Evolutionary conservation across 2,329 filamentous ascomycete species (phyloP).

Genomic region (Rhinocladiella mackenziei): DNA sequence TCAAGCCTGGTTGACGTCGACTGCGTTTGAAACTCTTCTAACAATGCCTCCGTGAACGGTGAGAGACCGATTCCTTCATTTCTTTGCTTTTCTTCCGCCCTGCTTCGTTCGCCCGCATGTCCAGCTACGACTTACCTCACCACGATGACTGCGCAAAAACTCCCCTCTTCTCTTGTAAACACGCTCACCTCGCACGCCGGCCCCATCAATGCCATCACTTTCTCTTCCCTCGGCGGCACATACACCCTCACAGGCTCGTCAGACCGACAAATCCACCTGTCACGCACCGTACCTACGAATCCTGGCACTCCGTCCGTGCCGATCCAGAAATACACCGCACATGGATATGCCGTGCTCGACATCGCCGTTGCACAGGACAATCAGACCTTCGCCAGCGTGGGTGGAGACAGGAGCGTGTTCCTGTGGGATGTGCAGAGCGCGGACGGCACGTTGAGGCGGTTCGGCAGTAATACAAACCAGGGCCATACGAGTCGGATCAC

Average conservation of each 20-base stretch:
- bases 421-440: conserved; percentile 89
- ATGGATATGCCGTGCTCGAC: conserved; percentile 88
- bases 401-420: conserved; percentile 87
- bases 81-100: no score
- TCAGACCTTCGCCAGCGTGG: conserved; percentile 76
- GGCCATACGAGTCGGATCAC: conserved; percentile 74
- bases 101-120: no score
- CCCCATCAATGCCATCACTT: conserved; percentile 67
- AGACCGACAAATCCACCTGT: conserved; percentile 80
- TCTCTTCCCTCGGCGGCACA: conserved; percentile 67
- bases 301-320: conserved; percentile 44
- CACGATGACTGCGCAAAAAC: no score
- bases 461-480: conserved; percentile 51
- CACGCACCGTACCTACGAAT: conserved; percentile 55
- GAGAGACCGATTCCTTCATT: no score
- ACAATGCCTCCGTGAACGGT: no score
- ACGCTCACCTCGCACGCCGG: conserved; percentile 45
- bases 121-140: no score
- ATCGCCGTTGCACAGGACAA: conserved; percentile 72
- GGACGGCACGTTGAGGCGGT: conserved; percentile 66
- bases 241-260: conserved; percentile 82
- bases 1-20: no score
- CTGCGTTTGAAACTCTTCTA: no score
- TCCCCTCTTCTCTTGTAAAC: conserved; percentile 41
- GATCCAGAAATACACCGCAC: conserved; percentile 83